A percentile compares a stretch with the other conserved stretches of the same genome.
These are phyloP conservation scores for Salvia rosmarinus DNA, from an alignment of 257 asterid species.

Conservation along the genomic window DNA sequence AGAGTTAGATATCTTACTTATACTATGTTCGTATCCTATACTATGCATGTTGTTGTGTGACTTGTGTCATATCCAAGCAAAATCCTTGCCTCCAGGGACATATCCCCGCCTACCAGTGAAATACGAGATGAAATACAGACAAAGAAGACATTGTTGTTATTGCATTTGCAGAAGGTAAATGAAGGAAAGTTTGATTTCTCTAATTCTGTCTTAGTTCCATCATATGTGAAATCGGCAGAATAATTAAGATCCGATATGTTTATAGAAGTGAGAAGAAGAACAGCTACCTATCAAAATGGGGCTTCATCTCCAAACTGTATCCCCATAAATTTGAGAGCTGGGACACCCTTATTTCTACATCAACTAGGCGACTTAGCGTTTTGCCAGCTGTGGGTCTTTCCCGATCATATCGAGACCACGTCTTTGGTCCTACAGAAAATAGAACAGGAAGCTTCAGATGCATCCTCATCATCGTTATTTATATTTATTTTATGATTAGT, in stretches of 20 bases:
- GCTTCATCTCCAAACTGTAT: constrained; percentile 7
- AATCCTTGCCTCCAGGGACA: too few species aligned
- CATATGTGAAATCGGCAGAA: background rate
- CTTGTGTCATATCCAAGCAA: too few species aligned
- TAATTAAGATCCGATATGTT: too few species aligned
- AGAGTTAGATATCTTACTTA: too few species aligned
- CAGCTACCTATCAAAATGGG: too few species aligned
- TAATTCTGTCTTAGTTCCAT: background rate
- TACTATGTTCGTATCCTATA: too few species aligned
- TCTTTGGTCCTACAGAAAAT: constrained; percentile 61
- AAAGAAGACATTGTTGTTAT: too few species aligned
- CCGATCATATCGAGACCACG: constrained; percentile 59
- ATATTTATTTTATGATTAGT: background rate
- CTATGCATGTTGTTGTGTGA: too few species aligned
- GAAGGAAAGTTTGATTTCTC: background rate
- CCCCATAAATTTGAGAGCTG: constrained; percentile 41
- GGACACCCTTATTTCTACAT: constrained; percentile 71
- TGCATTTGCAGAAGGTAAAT: too few species aligned
- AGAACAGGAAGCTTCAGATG: background rate
- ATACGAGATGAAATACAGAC: too few species aligned
- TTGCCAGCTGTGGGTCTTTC: constrained; percentile 55
- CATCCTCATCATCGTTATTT: background rate
- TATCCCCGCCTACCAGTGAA: too few species aligned
- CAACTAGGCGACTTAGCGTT: constrained; percentile 54
- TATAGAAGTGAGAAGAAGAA: too few species aligned